A percentile compares a stretch with the other conserved stretches of the same genome.
Conservation (phyloP, 345 rosid genomes). For the Geranium rotundifolium region DNA sequence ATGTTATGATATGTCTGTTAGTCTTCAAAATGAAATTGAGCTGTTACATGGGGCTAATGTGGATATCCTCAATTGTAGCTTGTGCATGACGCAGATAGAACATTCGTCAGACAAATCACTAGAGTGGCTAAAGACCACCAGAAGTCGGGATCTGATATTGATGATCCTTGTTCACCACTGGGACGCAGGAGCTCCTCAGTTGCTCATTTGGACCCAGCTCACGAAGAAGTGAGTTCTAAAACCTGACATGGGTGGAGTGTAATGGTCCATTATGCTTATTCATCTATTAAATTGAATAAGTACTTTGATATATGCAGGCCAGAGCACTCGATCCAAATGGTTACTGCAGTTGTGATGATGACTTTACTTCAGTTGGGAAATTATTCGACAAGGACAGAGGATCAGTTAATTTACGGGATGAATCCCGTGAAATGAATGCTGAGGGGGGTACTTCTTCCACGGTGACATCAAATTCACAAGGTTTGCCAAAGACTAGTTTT, state of each 20-base stretch:
- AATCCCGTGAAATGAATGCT: slow-evolving; percentile 16
- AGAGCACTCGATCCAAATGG: slow-evolving; percentile 42
- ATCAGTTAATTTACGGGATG: slow-evolving; percentile 19
- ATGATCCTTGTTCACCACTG: slow-evolving; percentile 38
- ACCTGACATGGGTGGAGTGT: too few relatives aligned
- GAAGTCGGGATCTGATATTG: slow-evolving; percentile 49
- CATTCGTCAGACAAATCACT: slow-evolving; percentile 46
- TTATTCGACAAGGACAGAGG: slow-evolving; percentile 18
- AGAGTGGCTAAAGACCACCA: slow-evolving; percentile 37
- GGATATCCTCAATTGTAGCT: slow-evolving; percentile 31
- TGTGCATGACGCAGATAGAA: slow-evolving; percentile 47
- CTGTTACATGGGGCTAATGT: slow-evolving; percentile 13
- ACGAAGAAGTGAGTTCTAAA: slow-evolving; percentile 54
- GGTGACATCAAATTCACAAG: slow-evolving; percentile 19
- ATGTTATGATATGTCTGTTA: slow-evolving; percentile 5
- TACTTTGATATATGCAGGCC: slow-evolving; percentile 27
- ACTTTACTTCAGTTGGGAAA: slow-evolving; percentile 27
- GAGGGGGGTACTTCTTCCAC: slow-evolving; percentile 7
- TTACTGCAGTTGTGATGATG: slow-evolving; percentile 65
- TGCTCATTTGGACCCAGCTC: slow-evolving; percentile 33
- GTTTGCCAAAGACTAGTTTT: slow-evolving; percentile 5
- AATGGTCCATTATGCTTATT: too few relatives aligned
- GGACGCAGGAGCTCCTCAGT: slow-evolving; percentile 28
- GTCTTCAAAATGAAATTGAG: slow-evolving; percentile 2
- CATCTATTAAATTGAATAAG: neutral